Conservation (phyloP, 192 early-diverging fungal species). For the Rhizoclosmatium globosum region DNA sequence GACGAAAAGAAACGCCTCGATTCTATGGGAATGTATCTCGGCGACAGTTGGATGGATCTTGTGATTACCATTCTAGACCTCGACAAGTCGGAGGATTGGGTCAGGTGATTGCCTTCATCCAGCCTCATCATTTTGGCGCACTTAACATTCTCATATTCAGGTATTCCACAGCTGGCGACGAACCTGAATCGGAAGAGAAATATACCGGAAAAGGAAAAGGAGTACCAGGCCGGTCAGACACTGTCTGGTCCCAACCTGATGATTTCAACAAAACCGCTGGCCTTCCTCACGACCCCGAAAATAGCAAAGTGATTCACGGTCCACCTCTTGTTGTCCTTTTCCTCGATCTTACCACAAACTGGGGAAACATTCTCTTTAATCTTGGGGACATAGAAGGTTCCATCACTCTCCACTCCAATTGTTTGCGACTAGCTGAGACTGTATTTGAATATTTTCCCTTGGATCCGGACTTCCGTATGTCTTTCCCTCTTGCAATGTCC, state of each 20-base stretch:
- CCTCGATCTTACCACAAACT: conserved; percentile 58
- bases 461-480: conserved; percentile 40
- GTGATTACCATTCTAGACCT: conserved; percentile 2
- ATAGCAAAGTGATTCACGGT: conserved; percentile 43
- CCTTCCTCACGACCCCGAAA: neutral
- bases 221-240: neutral
- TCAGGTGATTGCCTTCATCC: neutral
- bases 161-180: neutral
- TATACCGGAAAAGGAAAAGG: neutral
- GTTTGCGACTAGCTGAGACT: conserved; percentile 53
- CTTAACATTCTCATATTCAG: neutral
- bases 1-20: conserved; percentile 3
- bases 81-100: conserved; percentile 2
- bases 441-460: conserved; percentile 60
- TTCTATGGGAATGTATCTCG: neutral
- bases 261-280: neutral
- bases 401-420: conserved; percentile 56
- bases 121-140: neutral
- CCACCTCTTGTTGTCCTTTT: conserved; percentile 64
- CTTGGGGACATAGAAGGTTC: conserved; percentile 54
- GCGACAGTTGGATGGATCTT: conserved; percentile 12
- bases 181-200: neutral
- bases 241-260: neutral
- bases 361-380: conserved; percentile 57
- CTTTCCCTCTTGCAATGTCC: conserved; percentile 31